Conservation (phyloP, 257 asterid genomes). For the Petrea volubilis region DNA sequence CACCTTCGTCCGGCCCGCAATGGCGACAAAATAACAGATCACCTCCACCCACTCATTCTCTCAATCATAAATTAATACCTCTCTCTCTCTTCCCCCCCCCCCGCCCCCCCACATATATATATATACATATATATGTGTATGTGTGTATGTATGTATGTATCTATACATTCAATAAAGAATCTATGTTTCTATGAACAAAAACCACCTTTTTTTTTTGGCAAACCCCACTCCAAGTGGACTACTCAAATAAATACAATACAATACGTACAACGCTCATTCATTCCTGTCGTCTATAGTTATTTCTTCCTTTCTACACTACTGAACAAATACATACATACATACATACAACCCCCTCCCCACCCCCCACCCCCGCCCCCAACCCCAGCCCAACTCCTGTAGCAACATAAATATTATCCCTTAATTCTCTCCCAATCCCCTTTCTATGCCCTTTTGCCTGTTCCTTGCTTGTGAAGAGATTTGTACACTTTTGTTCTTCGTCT, state of each 20-base stretch:
- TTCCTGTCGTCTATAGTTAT: slow-evolving; percentile 29
- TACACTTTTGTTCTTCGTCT: neutral
- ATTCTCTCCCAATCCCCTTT: neutral
- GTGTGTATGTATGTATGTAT: slow-evolving; percentile 12
- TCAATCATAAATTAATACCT: slow-evolving; percentile 22
- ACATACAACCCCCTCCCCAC: neutral
- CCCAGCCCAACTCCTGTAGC: neutral
- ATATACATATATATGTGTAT: slow-evolving; percentile 6
- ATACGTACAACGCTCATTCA: slow-evolving; percentile 50
- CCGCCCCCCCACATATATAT: slow-evolving; percentile 7
- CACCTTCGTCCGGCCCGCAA: slow-evolving; percentile 42
- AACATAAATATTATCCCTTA: neutral
- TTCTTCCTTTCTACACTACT: neutral
- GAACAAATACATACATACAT: neutral
- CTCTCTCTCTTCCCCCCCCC: neutral
- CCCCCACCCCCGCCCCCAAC: neutral
- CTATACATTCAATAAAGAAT: neutral
- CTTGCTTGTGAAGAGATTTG: slow-evolving; percentile 10
- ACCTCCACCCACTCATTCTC: slow-evolving; percentile 48
- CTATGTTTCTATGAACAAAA: slow-evolving; percentile 15
- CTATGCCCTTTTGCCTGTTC: neutral
- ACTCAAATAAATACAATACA: slow-evolving; percentile 24
- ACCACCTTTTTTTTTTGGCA: slow-evolving; percentile 22
- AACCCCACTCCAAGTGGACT: slow-evolving; percentile 27
- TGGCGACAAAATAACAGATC: slow-evolving; percentile 26